Base-by-base conservation (phyloP, 2,329 filamentous ascomycete species). In the Paecilomyces formosus region DNA sequence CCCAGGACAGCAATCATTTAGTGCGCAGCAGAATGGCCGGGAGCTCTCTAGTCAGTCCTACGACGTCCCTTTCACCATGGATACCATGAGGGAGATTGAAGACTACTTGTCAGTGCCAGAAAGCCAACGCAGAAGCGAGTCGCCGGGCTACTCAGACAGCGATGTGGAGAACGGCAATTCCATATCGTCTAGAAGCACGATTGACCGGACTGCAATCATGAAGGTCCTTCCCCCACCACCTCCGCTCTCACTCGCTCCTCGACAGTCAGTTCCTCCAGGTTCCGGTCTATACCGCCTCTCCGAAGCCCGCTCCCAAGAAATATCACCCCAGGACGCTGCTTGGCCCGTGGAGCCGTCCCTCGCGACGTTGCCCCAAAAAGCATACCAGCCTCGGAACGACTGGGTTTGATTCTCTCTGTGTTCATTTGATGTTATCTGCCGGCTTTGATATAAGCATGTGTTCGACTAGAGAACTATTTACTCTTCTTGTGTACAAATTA, bases 401-500 rank as follows among this genome's bases (percentile, higher is more conserved):
- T 52, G 50, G 50, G 1, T 28, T 11, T 52, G 50, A 52, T 24
- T 28, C 50, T 52, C 28, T 52, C 50, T 24, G 13, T 28, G n/a
- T 52, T 8, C 8, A 21, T 3, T 45, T 3, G 39, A 9, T n/a
- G n/a, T 45, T 8, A 9, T 45, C 15, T 18, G n/a, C 49, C 21
- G 21, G 50, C 26, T 52, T 11, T 22, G 9, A 52, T 52, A 21
- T 28, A 24, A 24, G 50, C 50, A 24, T 26, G 28, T 52, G 50
- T 28, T 28, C 22, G 21, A 21, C 13, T 28, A 28, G 50, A 21
- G 21, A 28, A 24, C 26, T 22, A 52, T 52, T 26, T 52, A 52
- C 50, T 24, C 15, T 52, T 52, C 50, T 52, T 28, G 15, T 52
- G 50, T 55, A 55, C n/a, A 55, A 55, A 55, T 15, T 54, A 26